Percentiles rank a stretch among this genome's conserved stretches.
These are phyloP conservation scores for Linaria vulgaris DNA, from an alignment of 257 asterid genomes.

Conservation along the genomic window DNA sequence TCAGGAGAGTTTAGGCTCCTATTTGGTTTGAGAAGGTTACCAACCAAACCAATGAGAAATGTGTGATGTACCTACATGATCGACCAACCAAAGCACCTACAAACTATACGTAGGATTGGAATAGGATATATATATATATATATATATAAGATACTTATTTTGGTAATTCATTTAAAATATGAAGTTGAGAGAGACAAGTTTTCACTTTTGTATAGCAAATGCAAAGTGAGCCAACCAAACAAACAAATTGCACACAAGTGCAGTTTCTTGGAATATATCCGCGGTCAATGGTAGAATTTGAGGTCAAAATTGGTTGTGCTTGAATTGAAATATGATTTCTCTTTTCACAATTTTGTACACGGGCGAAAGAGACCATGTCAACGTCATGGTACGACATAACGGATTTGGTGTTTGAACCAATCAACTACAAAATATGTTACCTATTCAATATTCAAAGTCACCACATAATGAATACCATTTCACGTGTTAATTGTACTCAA, in stretches of 20 bases:
- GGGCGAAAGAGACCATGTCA: not conserved
- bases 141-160: no score
- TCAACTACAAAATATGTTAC: not conserved
- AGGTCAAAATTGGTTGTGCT: conserved; percentile 6
- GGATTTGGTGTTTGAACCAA: not conserved
- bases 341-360: not conserved
- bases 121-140: no score
- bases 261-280: not conserved
- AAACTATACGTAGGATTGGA: no score
- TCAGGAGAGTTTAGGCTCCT: no score
- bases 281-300: not conserved
- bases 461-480: no score
- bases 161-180: not conserved
- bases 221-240: conserved; percentile 19
- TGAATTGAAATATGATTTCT: not conserved
- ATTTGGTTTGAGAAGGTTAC: conserved; percentile 14
- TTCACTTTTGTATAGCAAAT: not conserved
- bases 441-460: no score
- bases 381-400: not conserved
- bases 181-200: not conserved
- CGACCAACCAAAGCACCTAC: not conserved
- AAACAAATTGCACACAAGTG: conserved; percentile 8
- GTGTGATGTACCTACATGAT: not conserved
- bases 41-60: conserved; percentile 24
- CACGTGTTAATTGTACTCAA: no score